Evolutionary conservation across 768 basidiomycete genomes (phyloP).

Genomic region (Pisolithus marmoratus): DNA sequence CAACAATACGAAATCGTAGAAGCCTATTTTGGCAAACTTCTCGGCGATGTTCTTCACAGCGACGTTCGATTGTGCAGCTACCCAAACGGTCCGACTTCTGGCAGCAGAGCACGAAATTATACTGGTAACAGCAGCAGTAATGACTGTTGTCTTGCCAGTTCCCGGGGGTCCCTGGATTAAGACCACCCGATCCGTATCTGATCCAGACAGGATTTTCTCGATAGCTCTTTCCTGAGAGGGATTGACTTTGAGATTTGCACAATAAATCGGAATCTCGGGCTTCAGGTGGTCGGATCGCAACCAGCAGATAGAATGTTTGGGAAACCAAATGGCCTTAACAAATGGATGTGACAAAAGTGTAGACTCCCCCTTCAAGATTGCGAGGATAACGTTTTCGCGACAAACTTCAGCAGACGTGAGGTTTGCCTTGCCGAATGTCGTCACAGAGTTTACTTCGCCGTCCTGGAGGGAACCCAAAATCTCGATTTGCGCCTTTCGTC

Average conservation of each 20-base stretch:
- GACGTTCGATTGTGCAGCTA: constrained; percentile 21
- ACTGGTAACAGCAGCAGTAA: constrained; percentile 31
- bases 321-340: constrained; percentile 25
- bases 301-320: constrained; percentile 15
- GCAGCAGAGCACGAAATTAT: constrained; percentile 40
- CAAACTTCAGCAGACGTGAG: constrained; percentile 49
- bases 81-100: constrained; percentile 14
- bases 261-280: not conserved
- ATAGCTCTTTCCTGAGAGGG: constrained; percentile 23
- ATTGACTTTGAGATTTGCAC: constrained; percentile 12
- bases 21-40: constrained; percentile 30
- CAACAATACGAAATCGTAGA: constrained; percentile 33
- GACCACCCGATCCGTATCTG: constrained; percentile 16
- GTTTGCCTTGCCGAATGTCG: constrained; percentile 47
- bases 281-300: not conserved
- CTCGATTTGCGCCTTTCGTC: constrained; percentile 33
- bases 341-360: constrained; percentile 18
- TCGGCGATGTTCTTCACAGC: constrained; percentile 53
- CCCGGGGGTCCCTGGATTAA: constrained; percentile 20
- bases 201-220: constrained; percentile 21
- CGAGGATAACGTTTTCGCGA: constrained; percentile 20
- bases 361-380: constrained; percentile 11
- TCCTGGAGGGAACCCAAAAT: constrained; percentile 19
- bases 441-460: constrained; percentile 28
- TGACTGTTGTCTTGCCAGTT: constrained; percentile 36